A percentile compares a stretch with the other conserved stretches of the same genome.
Conservation (phyloP, 2,329 filamentous ascomycete species). For the Hirsutella thompsonii region DNA sequence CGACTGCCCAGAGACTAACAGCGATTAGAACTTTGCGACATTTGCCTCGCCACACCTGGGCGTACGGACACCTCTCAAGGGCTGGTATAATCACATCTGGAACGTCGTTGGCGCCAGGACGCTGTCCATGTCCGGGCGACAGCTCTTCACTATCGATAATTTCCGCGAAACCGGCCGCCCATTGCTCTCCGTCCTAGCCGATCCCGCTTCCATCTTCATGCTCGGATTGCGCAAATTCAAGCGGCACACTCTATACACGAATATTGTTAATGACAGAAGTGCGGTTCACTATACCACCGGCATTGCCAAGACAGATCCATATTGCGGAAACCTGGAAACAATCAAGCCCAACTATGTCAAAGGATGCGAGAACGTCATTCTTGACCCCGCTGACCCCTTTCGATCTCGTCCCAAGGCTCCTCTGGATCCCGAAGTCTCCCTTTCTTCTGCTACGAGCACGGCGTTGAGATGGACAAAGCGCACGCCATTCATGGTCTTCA, state of each 20-base stretch:
- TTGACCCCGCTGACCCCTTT: constrained; percentile 55
- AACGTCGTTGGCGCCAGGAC: constrained; percentile 77
- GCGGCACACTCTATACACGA: constrained; percentile 67
- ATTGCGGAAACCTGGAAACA: constrained; percentile 44
- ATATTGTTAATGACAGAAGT: constrained; percentile 74
- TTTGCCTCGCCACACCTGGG: constrained; percentile 79
- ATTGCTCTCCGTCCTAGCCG: constrained; percentile 68
- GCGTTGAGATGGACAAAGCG: constrained; percentile 28
- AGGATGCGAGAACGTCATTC: constrained; percentile 61
- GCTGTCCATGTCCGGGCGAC: constrained; percentile 70
- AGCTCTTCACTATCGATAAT: constrained; percentile 76
- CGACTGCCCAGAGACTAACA: background rate
- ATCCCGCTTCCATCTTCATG: constrained; percentile 77
- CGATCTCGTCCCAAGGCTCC: constrained; percentile 26
- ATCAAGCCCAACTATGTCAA: constrained; percentile 61
- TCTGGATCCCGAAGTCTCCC: constrained; percentile 10
- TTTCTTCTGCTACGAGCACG: constrained; percentile 19
- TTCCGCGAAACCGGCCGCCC: constrained; percentile 77
- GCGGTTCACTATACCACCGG: constrained; percentile 74
- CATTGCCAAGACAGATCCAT: constrained; percentile 70
- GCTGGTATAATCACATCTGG: constrained; percentile 55
- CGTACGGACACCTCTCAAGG: constrained; percentile 56
- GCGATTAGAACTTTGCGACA: constrained; percentile 70
- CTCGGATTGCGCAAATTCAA: constrained; percentile 64
- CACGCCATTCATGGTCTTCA: constrained; percentile 49